Evolutionary conservation across 768 basidiomycete genomes (phyloP), one percentile per base, ranked within the genome.

Genomic region (Mycena belliarum): DNA sequence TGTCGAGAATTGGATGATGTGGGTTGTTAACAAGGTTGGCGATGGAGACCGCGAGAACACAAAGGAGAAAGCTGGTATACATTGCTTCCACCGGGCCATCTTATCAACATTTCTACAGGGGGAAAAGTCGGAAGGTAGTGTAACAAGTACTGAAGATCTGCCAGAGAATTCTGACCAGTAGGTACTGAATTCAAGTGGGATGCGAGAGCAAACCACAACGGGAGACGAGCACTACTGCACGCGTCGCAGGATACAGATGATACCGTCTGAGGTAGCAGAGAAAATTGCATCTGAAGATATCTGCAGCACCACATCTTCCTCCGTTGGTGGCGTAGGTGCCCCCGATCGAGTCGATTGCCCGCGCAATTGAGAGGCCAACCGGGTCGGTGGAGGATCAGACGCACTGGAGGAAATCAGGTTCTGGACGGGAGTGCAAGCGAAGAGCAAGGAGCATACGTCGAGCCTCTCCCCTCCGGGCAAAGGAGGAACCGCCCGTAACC

Each of bases 221-320:
- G 14, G 4, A 35, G 6, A 15, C 33, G 4, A 33, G 15, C 10
- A n/a, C 47, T 46, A 42, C 45, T 59, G 65, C 33, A 81, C 78
- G 45, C 78, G 73, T 21, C 91, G 83, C 14, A 93, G 72, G 63
- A 93, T 89, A 60, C 91, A 87, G 76, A 93, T 83, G 55, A 93
- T 76, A 6, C 91, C 91, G 67, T 93, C 91, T 26, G 91, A 92
- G 68, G 92, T 91, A 6, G 88, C 90, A 32, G 89, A 90, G 67
- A 93, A 91, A 52, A 93, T 91, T 2, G 89, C 87, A 65, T 92
- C 91, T 14, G 92, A 88, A 29, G 76, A 63, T 51, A 87, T 75
- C 63, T 81, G 80, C 16, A 72, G 73, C 11, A 71, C 73, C 12
- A 12, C 12, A 14, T 16, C 10, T 15, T 29, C n/a, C n/a, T n/a